Evolutionary conservation across 176 grass and related monocot species (phyloP).

Genomic region (Elaeis guineensis): DNA sequence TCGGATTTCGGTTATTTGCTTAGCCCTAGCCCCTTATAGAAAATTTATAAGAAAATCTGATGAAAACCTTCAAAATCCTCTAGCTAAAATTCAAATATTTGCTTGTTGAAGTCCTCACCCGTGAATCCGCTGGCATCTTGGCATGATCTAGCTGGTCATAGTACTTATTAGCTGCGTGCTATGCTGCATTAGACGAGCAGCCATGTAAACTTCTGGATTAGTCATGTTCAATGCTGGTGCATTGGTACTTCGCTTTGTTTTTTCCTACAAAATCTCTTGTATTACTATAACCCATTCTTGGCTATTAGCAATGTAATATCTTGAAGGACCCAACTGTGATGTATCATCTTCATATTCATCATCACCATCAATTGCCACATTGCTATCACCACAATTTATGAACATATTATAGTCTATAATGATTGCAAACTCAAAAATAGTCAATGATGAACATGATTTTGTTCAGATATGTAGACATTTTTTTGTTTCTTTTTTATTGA

Average conservation of each 20-base stretch:
- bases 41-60: no score
- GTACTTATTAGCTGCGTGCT: neutral
- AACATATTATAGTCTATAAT: slow-evolving; percentile 65
- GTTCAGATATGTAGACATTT: neutral
- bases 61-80: no score
- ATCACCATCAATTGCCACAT: slow-evolving; percentile 27
- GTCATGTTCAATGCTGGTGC: slow-evolving; percentile 29
- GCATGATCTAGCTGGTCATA: neutral
- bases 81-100: no score
- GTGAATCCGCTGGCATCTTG: no score
- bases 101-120: no score
- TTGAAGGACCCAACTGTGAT: slow-evolving; percentile 61
- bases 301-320: slow-evolving; percentile 24
- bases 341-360: slow-evolving; percentile 51
- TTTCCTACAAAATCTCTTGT: slow-evolving; percentile 85
- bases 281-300: slow-evolving; percentile 72
- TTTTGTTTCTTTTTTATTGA: no score
- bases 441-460: neutral
- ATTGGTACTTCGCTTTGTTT: slow-evolving; percentile 46
- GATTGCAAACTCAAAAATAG: neutral
- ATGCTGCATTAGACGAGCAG: slow-evolving; percentile 28
- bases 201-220: slow-evolving; percentile 59
- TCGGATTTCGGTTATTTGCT: no score
- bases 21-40: no score
- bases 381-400: slow-evolving; percentile 77